Conservation (phyloP, 2,329 filamentous ascomycete species). For the Ophiocordyceps unilateralis region DNA sequence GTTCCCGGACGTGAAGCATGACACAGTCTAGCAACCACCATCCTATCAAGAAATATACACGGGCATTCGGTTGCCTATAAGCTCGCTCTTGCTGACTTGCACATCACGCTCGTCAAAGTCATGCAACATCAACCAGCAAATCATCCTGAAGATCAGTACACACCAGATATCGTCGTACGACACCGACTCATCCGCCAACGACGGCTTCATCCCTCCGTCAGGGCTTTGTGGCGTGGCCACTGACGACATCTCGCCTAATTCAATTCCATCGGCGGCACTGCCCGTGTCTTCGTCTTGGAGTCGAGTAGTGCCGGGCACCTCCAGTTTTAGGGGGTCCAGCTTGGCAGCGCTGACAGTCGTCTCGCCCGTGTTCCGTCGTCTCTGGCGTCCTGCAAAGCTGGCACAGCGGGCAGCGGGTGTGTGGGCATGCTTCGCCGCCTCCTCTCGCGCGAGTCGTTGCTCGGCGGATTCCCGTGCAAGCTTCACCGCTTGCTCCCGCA, state of each 20-base stretch:
- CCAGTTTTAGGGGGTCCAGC: too few species aligned
- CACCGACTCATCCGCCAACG: constrained; percentile 9
- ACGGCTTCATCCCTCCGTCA: background rate
- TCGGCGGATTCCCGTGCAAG: constrained; percentile 13
- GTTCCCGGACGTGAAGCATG: too few species aligned
- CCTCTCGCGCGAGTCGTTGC: constrained; percentile 3
- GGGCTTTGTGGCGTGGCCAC: background rate
- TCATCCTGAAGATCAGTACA: constrained; percentile 36
- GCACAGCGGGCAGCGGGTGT: too few species aligned
- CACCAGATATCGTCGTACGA: constrained; percentile 33
- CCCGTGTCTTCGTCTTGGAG: too few species aligned
- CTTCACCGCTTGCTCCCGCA: constrained; percentile 22
- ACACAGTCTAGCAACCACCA: background rate
- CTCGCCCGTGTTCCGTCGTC: background rate
- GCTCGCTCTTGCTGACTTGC: constrained; percentile 33
- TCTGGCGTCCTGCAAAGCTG: too few species aligned
- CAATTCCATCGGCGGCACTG: background rate
- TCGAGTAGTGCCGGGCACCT: too few species aligned
- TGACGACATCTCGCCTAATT: background rate
- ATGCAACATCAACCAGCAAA: constrained; percentile 40
- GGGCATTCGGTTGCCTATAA: constrained; percentile 35
- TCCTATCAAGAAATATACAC: constrained; percentile 28
- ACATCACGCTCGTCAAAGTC: constrained; percentile 38
- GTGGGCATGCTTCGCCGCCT: background rate
- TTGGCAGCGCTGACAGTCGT: too few species aligned